These are phyloP conservation scores for Cryphonectria parasitica DNA, from an alignment of 2,329 filamentous ascomycete genomes.

Conservation along the genomic window DNA sequence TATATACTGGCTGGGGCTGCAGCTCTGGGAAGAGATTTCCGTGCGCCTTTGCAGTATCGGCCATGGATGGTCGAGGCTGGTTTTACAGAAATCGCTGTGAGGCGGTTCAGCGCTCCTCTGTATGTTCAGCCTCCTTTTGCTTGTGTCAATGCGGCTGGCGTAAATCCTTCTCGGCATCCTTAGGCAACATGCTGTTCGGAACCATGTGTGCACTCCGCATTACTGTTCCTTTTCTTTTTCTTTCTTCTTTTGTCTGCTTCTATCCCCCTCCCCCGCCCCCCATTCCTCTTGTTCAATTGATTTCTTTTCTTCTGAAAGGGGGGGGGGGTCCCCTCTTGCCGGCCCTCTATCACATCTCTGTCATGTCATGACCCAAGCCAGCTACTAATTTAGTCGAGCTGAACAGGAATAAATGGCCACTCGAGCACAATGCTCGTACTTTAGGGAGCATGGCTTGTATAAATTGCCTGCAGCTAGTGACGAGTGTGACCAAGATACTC, in stretches of 20 bases:
- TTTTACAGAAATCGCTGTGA: slow-evolving; percentile 7
- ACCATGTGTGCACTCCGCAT: neutral
- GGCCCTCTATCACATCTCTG: no score
- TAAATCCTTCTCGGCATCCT: neutral
- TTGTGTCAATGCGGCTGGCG: neutral
- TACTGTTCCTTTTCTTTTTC: neutral
- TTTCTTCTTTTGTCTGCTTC: neutral
- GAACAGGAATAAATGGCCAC: slow-evolving; percentile 5
- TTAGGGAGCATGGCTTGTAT: slow-evolving; percentile 6
- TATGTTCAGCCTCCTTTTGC: neutral
- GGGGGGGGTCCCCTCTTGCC: no score
- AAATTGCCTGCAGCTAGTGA: slow-evolving; percentile 9
- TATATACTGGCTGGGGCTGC: slow-evolving; percentile 5
- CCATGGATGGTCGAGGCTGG: slow-evolving; percentile 13
- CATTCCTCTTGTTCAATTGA: neutral
- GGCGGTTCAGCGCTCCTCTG: slow-evolving; percentile 7
- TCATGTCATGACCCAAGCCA: neutral
- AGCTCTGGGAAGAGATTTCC: slow-evolving; percentile 8
- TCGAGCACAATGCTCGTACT: neutral
- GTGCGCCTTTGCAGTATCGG: slow-evolving; percentile 4
- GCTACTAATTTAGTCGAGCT: neutral
- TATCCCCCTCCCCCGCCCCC: no score
- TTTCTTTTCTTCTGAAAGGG: neutral
- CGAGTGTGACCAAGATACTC: slow-evolving; percentile 10
- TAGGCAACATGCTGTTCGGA: neutral